Evolutionary conservation across 257 asterid species (phyloP).

Genomic region (Plantago major): DNA sequence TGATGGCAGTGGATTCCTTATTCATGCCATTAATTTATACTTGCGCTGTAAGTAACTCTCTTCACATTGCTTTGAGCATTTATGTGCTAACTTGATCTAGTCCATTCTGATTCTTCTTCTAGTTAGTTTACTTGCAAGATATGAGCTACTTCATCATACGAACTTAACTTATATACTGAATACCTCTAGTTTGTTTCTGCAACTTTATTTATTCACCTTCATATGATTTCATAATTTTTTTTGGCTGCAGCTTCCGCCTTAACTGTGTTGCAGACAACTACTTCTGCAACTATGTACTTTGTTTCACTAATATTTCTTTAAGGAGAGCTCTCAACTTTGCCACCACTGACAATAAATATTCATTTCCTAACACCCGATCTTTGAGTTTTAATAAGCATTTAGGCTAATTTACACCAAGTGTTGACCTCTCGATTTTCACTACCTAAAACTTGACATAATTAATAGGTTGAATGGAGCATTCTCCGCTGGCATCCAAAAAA

Average conservation of each 20-base stretch:
- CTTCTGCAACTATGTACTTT: not conserved
- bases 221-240: not conserved
- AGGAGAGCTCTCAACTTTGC: no score
- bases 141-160: no score
- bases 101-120: no score
- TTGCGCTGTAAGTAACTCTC: conserved; percentile 48
- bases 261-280: not conserved
- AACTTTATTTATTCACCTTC: not conserved
- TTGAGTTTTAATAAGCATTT: conserved; percentile 4
- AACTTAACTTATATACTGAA: no score
- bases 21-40: conserved; percentile 76
- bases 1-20: conserved; percentile 76
- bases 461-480: conserved; percentile 4
- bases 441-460: conserved; percentile 2
- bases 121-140: no score
- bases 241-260: conserved; percentile 4
- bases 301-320: not conserved
- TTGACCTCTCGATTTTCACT: not conserved
- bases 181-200: not conserved
- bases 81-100: conserved; percentile 1
- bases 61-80: not conserved
- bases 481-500: conserved; percentile 8
- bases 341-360: no score
- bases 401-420: not conserved
- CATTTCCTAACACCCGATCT: no score